Conservation (phyloP, 2,329 filamentous ascomycete species). For the Fusarium decemcellulare region DNA sequence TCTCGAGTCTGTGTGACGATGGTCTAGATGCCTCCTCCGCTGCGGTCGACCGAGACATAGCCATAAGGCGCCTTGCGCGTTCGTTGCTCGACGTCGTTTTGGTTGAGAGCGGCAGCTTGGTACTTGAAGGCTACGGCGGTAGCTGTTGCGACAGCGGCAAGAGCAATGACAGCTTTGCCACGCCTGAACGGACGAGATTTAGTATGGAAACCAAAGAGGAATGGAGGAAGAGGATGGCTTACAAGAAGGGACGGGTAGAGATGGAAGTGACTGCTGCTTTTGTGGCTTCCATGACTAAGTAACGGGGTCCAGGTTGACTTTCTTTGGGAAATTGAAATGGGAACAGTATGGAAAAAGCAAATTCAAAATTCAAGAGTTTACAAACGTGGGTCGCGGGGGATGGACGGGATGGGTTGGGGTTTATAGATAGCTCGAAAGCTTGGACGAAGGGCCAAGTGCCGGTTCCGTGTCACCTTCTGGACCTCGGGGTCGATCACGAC, state of each 20-base stretch:
- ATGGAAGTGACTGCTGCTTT: constrained; percentile 27
- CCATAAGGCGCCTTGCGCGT: constrained; percentile 53
- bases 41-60: constrained; percentile 67
- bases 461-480: background rate
- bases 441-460: background rate
- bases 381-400: no score
- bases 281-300: constrained; percentile 8
- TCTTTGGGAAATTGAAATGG: no score
- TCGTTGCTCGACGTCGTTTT: constrained; percentile 61
- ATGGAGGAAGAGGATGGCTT: background rate
- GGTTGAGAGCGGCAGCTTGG: constrained; percentile 52
- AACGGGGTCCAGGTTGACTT: background rate
- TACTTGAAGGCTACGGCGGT: constrained; percentile 50
- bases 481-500: background rate
- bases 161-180: constrained; percentile 54
- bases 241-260: constrained; percentile 42
- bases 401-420: constrained; percentile 15
- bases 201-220: background rate
- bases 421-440: constrained; percentile 12
- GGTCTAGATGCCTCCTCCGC: constrained; percentile 60
- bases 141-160: constrained; percentile 50
- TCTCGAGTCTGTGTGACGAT: background rate
- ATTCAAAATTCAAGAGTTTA: no score
- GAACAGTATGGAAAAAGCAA: no score
- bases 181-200: constrained; percentile 48